A percentile compares a stretch with the other conserved stretches of the same genome.
These are phyloP conservation scores for Aspergillus vadensis DNA, from an alignment of 2,329 filamentous ascomycete species.

Conservation along the genomic window DNA sequence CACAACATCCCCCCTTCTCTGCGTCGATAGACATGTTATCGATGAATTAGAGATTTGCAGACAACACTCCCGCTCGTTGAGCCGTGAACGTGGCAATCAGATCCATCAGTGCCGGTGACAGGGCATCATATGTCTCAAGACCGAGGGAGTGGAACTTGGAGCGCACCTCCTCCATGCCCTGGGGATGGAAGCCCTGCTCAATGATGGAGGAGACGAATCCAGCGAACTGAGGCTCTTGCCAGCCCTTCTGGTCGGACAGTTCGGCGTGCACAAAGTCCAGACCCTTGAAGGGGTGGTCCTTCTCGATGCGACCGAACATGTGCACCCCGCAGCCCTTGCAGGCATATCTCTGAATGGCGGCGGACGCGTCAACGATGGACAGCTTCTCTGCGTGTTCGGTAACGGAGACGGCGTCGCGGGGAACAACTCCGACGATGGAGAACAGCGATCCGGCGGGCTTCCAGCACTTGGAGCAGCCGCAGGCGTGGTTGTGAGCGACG, in stretches of 20 bases:
- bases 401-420: constrained; percentile 57
- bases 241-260: constrained; percentile 61
- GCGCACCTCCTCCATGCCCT: constrained; percentile 58
- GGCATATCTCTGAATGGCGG: constrained; percentile 62
- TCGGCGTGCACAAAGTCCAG: constrained; percentile 71
- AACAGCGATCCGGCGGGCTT: constrained; percentile 67
- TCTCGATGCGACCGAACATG: constrained; percentile 65
- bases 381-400: constrained; percentile 63
- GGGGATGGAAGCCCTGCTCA: constrained; percentile 65
- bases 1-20: background rate
- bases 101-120: constrained; percentile 67
- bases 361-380: constrained; percentile 56
- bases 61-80: constrained; percentile 45
- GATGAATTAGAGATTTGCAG: constrained; percentile 28
- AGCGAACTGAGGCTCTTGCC: constrained; percentile 72
- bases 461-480: constrained; percentile 73
- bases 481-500: constrained; percentile 69
- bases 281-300: constrained; percentile 66
- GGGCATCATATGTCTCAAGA: constrained; percentile 63
- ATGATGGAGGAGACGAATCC: constrained; percentile 69
- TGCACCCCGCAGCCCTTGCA: constrained; percentile 64
- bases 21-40: background rate
- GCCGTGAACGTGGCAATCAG: constrained; percentile 58
- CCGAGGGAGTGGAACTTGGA: constrained; percentile 56
- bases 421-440: constrained; percentile 64